phyloP scores from a whole-genome alignment of 441 rosid species.

The Capsella rubella region DNA sequence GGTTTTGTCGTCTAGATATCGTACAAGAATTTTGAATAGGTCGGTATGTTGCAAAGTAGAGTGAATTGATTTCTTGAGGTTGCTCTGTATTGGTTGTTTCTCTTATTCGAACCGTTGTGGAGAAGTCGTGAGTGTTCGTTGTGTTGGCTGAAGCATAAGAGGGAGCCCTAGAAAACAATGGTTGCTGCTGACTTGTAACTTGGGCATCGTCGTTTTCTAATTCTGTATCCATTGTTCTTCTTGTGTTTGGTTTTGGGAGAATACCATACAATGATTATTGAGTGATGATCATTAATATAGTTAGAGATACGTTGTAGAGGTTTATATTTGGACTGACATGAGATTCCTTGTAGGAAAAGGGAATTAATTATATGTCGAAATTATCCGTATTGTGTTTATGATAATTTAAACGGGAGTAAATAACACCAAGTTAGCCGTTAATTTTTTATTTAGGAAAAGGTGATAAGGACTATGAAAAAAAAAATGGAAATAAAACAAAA shows the following conservation, averaged over 20 bases:
- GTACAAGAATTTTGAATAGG: not conserved
- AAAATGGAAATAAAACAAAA: not conserved
- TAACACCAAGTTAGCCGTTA: conserved; percentile 1
- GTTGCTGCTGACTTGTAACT: no score
- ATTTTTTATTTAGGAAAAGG: not conserved
- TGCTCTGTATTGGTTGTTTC: no score
- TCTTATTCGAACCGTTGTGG: no score
- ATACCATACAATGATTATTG: not conserved
- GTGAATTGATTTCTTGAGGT: not conserved
- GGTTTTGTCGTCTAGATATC: not conserved
- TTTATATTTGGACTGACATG: not conserved
- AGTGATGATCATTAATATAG: not conserved
- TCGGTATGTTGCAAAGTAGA: not conserved
- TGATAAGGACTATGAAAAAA: not conserved
- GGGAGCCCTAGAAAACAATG: no score
- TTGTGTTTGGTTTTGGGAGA: no score
- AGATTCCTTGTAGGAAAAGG: not conserved
- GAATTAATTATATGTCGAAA: not conserved
- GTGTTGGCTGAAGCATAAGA: no score
- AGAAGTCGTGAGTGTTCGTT: no score
- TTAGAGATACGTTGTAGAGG: not conserved
- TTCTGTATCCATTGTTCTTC: no score
- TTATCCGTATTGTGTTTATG: not conserved
- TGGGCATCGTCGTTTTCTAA: no score
- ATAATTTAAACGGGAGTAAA: not conserved